Base-by-base conservation (phyloP, 1,284 basidiomycete species). In the Trichosporon coremiiforme region DNA sequence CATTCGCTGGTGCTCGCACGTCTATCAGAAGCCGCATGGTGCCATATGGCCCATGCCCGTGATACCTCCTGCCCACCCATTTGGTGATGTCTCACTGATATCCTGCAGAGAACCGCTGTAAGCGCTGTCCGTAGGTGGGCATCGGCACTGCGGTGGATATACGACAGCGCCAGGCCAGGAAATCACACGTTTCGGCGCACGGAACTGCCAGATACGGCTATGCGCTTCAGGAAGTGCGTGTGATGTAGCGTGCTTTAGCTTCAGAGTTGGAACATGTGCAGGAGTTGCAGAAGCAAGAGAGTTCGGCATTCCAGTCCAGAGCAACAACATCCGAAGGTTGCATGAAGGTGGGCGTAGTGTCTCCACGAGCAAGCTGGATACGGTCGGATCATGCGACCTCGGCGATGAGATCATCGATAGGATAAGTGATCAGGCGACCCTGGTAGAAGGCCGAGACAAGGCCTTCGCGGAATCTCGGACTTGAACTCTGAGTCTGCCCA, bases 201-300 rank as follows among this genome's bases (percentile, higher is more conserved):
- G 8, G 50, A 53, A 22, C 17, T 10, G 20, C 50, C 50, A 3
- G 3, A 53, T 53, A 17, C 20, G 50, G 50, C 50, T 53, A 53
- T 53, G 50, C 20, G 20, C 20, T 9, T 4, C n/a, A 17, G 20
- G 10, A 9, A 22, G n/a, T 50, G 47, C n/a, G 50, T 20, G 50
- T 20, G 50, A n/a, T 6, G 8, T 53, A 53, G 50, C 20, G 50
- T 12, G 20, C 8, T 25, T 53, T 53, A 25, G 50, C 50, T 53
- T 53, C 50, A 53, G 50, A 53, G 50, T 53, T 53, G 50, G 22
- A 53, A 53, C 50, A 53, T 22, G 22, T 53, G 50, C 20, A 53
- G 50, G 22, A 53, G 22, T 10, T 53, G 47, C n/a, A 25, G 50
- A 53, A 53, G 50, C 22, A 22, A 8, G 5, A 8, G 15, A n/a